Conservation (phyloP, 106 monocot species). For the Agapanthus africanus region DNA sequence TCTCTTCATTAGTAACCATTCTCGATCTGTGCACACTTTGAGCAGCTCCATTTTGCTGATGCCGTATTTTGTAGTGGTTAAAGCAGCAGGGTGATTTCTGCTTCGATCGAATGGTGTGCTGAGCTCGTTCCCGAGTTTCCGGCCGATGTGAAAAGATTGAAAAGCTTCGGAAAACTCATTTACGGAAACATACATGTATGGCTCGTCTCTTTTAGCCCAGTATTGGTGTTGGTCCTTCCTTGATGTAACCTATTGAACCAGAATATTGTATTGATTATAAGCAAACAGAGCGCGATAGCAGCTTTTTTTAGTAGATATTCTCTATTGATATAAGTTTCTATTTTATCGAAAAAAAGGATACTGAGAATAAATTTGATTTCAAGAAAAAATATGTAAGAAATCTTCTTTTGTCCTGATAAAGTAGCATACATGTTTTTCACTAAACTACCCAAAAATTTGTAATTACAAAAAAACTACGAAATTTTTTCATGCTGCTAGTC, state of each 20-base stretch:
- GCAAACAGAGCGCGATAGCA: too few species aligned
- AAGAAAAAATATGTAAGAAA: too few species aligned
- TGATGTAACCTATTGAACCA: slow-evolving; percentile 72
- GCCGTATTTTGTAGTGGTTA: slow-evolving; percentile 52
- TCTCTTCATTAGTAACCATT: slow-evolving; percentile 51
- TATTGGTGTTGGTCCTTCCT: slow-evolving; percentile 66
- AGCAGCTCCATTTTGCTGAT: slow-evolving; percentile 43
- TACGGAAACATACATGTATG: slow-evolving; percentile 45
- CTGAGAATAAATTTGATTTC: too few species aligned
- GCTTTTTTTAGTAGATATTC: too few species aligned
- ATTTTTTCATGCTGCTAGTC: too few species aligned
- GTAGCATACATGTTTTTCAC: too few species aligned
- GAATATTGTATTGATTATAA: too few species aligned
- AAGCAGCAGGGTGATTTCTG: slow-evolving; percentile 56
- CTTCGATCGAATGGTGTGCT: slow-evolving; percentile 35
- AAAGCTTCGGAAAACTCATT: slow-evolving; percentile 52
- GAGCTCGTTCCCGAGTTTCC: slow-evolving; percentile 29
- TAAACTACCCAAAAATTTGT: too few species aligned
- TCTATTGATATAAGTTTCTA: too few species aligned
- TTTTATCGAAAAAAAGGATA: too few species aligned
- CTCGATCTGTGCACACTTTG: slow-evolving; percentile 41
- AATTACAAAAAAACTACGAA: too few species aligned
- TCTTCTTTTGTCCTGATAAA: too few species aligned
- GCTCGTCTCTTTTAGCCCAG: slow-evolving; percentile 34
- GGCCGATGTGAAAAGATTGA: slow-evolving; percentile 38